Percentiles rank a stretch among this genome's conserved stretches.
These are phyloP conservation scores for Acacia concinna DNA, from an alignment of 331 rosid species.

Conservation along the genomic window DNA sequence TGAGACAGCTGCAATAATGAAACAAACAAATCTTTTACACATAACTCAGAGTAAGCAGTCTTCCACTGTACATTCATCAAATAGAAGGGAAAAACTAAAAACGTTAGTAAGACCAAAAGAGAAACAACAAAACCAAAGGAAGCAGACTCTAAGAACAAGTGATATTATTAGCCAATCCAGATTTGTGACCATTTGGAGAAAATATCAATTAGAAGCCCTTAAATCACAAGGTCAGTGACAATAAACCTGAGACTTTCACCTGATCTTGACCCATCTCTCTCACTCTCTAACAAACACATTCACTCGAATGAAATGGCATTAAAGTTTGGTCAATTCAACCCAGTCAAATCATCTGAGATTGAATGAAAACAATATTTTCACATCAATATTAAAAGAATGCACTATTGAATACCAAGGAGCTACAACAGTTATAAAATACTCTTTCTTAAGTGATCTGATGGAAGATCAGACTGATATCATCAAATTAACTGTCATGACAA, in stretches of 20 bases:
- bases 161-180: background rate
- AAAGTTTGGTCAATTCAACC: background rate
- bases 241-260: background rate
- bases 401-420: background rate
- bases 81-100: background rate
- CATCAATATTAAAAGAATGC: slow-evolving; percentile 3
- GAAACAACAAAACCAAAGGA: slow-evolving; percentile 14
- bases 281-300: background rate
- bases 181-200: background rate
- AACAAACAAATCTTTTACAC: slow-evolving; percentile 4
- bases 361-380: background rate
- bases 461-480: slow-evolving; percentile 10
- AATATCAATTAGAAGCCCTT: background rate
- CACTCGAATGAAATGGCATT: background rate
- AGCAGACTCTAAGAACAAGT: background rate
- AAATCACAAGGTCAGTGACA: background rate
- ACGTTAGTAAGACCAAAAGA: background rate
- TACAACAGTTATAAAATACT: background rate
- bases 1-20: slow-evolving; percentile 69
- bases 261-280: background rate
- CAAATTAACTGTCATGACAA: slow-evolving; percentile 1
- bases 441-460: slow-evolving; percentile 5
- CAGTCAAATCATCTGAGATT: background rate
- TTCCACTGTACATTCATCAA: background rate
- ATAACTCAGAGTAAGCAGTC: background rate